These are phyloP conservation scores for Fusarium xylarioides DNA, from an alignment of 2,329 filamentous ascomycete genomes.

Conservation along the genomic window DNA sequence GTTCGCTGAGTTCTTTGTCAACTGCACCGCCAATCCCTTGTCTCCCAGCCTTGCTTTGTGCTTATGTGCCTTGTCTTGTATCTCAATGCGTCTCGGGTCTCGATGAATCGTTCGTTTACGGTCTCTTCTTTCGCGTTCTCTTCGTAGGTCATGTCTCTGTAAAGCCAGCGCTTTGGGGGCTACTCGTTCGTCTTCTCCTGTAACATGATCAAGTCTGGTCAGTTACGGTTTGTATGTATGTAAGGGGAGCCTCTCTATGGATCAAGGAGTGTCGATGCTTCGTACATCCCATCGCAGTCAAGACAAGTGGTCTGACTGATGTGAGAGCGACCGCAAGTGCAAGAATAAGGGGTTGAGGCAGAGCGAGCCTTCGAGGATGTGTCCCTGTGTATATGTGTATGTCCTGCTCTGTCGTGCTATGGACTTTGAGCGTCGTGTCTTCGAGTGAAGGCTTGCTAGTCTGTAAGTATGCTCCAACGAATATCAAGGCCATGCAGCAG, in stretches of 20 bases:
- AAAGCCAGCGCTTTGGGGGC: not conserved
- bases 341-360: not conserved
- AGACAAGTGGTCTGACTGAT: not conserved
- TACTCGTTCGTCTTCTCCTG: not conserved
- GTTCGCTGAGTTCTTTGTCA: not conserved
- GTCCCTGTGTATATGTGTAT: not conserved
- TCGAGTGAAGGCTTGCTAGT: not conserved
- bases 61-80: too few species aligned
- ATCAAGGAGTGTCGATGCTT: not conserved
- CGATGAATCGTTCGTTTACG: not conserved
- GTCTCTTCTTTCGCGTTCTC: not conserved
- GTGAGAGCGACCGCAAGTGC: not conserved
- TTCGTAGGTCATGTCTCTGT: not conserved
- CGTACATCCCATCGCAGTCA: not conserved
- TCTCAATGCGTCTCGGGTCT: not conserved
- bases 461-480: accelerated
- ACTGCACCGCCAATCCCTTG: not conserved
- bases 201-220: not conserved
- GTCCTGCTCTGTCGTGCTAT: not conserved
- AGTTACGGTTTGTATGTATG: not conserved
- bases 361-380: not conserved
- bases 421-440: not conserved
- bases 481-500: too few species aligned
- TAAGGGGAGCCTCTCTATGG: too few species aligned
- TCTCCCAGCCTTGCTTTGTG: accelerated